phyloP scores from a whole-genome alignment of 164 flowering plant genomes.

The Liquidambar formosana region DNA sequence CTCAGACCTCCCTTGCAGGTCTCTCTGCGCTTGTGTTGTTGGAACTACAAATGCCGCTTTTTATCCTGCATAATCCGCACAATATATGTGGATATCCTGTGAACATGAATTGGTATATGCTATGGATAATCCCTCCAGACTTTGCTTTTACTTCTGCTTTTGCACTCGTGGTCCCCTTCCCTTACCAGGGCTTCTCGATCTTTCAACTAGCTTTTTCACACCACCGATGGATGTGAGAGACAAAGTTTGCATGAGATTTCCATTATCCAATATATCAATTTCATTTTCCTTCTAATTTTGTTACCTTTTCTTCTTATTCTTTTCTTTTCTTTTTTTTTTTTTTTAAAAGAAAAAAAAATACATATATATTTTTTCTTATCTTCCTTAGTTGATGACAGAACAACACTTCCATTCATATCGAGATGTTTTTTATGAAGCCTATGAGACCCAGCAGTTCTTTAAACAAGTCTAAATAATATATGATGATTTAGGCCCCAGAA shows the following conservation, averaged over 20 bases:
- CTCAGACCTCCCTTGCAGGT: neutral
- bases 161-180: slow-evolving; percentile 7
- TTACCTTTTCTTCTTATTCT: no score
- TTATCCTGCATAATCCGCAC: slow-evolving; percentile 8
- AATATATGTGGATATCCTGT: slow-evolving; percentile 10
- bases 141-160: slow-evolving; percentile 7
- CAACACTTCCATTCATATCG: no score
- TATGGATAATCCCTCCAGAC: slow-evolving; percentile 6
- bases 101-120: slow-evolving; percentile 10
- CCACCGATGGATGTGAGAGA: neutral
- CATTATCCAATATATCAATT: no score
- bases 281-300: no score
- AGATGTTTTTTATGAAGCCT: no score
- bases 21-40: neutral
- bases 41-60: slow-evolving; percentile 2
- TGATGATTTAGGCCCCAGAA: no score
- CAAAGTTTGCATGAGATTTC: no score
- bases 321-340: no score
- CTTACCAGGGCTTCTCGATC: neutral
- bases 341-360: neutral
- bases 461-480: no score
- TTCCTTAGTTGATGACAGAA: no score
- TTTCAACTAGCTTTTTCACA: neutral
- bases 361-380: no score
- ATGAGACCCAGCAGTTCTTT: no score